Percentiles rank a stretch among this genome's conserved stretches.
Conservation (phyloP, 1,284 basidiomycete genomes). For the Rhodofomes roseus region DNA sequence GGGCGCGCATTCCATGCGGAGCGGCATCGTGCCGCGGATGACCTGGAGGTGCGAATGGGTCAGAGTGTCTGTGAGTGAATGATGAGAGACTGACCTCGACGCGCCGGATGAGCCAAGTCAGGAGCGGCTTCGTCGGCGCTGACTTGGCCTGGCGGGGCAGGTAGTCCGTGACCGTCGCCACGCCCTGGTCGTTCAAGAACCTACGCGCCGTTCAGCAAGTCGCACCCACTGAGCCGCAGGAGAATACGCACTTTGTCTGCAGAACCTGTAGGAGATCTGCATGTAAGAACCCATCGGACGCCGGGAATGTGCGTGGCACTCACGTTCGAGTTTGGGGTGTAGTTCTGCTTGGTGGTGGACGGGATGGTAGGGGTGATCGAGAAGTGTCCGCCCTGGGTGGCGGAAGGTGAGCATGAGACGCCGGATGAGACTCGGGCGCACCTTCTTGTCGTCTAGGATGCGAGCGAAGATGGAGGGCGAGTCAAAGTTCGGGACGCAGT, state of each 20-base stretch:
- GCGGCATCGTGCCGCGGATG: slow-evolving; percentile 73
- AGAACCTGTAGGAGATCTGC: slow-evolving; percentile 44
- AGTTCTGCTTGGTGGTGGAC: slow-evolving; percentile 80
- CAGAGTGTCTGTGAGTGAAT: neutral
- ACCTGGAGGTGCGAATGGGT: slow-evolving; percentile 35
- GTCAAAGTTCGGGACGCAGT: slow-evolving; percentile 91
- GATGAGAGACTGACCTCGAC: slow-evolving; percentile 55
- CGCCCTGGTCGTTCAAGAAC: slow-evolving; percentile 80
- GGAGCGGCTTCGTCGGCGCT: slow-evolving; percentile 52
- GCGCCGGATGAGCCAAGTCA: slow-evolving; percentile 86
- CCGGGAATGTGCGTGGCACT: slow-evolving; percentile 14
- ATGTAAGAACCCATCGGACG: slow-evolving; percentile 3
- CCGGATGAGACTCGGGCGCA: slow-evolving; percentile 11
- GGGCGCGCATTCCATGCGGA: slow-evolving; percentile 84
- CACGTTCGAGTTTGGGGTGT: slow-evolving; percentile 85
- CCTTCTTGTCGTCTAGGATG: slow-evolving; percentile 81
- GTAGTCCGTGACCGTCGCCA: slow-evolving; percentile 79
- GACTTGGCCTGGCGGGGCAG: slow-evolving; percentile 61
- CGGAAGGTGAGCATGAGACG: neutral
- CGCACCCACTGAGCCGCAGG: neutral
- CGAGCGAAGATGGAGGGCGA: slow-evolving; percentile 88
- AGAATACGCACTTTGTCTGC: slow-evolving; percentile 62
- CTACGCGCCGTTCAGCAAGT: slow-evolving; percentile 21
- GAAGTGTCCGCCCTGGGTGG: slow-evolving; percentile 81
- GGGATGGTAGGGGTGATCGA: slow-evolving; percentile 70